Evolutionary conservation across 306 rosid genomes (phyloP).

Genomic region (Quercus berberidifolia): DNA sequence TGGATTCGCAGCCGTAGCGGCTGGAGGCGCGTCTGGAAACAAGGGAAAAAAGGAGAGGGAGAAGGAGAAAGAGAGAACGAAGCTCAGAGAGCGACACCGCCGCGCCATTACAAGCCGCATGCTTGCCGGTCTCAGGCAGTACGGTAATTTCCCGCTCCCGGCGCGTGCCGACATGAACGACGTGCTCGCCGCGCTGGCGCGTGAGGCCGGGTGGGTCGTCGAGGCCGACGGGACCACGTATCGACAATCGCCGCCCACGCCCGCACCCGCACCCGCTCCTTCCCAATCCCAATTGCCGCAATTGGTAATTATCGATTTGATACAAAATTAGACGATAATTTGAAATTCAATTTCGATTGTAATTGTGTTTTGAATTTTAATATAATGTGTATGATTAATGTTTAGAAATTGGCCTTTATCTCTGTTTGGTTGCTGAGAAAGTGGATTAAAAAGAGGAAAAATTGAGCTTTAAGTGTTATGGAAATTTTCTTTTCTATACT

Average conservation of each 20-base stretch:
- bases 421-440: no score
- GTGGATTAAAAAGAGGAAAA: no score
- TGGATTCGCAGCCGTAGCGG: conserved; percentile 65
- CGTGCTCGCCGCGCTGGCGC: conserved; percentile 97
- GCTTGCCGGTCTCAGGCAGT: conserved; percentile 95
- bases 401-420: no score
- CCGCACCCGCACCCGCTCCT: not conserved
- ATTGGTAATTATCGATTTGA: no score
- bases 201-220: conserved; percentile 96
- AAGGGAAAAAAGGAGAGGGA: conserved; percentile 83
- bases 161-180: conserved; percentile 99
- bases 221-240: conserved; percentile 88
- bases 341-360: no score
- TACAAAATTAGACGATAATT: no score
- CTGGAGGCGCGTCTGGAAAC: conserved; percentile 20
- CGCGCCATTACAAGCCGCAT: conserved; percentile 97
- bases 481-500: no score
- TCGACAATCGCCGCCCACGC: conserved; percentile 67
- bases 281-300: no score
- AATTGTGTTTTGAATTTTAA: no score
- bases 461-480: no score
- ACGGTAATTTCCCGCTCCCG: conserved; percentile 91
- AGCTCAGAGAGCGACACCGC: conserved; percentile 97
- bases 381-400: no score
- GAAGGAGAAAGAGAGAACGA: conserved; percentile 92